Evolutionary conservation across 169 alveolate species (phyloP), one percentile per base, ranked within the genome.

Genomic region (Plasmodium falciparum): DNA sequence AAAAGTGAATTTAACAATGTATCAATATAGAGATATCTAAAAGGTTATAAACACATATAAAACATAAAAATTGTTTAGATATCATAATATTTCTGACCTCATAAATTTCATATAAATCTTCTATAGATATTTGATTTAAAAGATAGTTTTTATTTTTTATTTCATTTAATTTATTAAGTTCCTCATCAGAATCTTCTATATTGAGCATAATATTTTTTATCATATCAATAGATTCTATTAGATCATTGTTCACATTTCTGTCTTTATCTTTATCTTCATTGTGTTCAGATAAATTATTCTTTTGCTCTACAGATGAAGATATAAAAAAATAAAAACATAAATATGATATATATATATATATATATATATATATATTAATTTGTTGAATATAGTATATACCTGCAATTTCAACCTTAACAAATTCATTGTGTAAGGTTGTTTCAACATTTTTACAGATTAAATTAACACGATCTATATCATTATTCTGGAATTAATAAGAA

Each of bases 331-430:
- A 17, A 2, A 17, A 24, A 24, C 24, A 58, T 65, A 65, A 11
- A 63, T 63, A 26, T 26, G 11, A 65, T 26, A 2, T 24, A 26
- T 49, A 24, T 29, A 26, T 65, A 39, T 39, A 39, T 65, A 39
- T 39, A 39, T 39, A 39, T 39, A 39, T 39, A 17, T 15, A 0
- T 65, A 7, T 26, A 11, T 15, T 24, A 11, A 3, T 26, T 12
- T 11, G 39, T 22, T 8, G 71, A 52, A 50, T 65, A 15, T 45
- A 9, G 22, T n/a, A 15, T 3, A 54, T 20, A 80, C 90, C 90
- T 69, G 90, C 83, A 69, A 80, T 66, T 80, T 80, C 90, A 72
- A 80, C 90, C 54, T 80, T 80, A 45, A 80, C 90, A 58, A 80
- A 80, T 69, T 80, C 90, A 73, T 80, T 80, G 24, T 80, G 90